Evolutionary conservation across 352 stramenopile species (phyloP).

Genomic region (Phytophthora cryptogea): DNA sequence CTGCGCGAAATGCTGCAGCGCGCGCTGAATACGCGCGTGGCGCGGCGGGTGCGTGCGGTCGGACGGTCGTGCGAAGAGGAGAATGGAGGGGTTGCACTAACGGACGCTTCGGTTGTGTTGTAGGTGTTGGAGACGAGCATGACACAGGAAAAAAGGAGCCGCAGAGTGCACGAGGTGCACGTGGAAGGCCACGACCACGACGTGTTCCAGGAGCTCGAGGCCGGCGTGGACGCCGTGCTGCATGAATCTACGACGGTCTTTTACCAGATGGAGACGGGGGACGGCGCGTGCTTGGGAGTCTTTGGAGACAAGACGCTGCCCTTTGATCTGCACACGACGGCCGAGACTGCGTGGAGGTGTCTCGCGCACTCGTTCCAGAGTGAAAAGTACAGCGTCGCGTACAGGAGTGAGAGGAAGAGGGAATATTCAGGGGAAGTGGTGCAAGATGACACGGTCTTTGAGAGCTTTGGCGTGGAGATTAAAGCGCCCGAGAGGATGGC

Average conservation of each 20-base stretch:
- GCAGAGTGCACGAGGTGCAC: slow-evolving; percentile 30
- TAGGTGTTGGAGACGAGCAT: slow-evolving; percentile 38
- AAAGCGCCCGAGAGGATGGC: slow-evolving; percentile 46
- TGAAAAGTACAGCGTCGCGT: slow-evolving; percentile 44
- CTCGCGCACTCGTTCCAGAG: slow-evolving; percentile 41
- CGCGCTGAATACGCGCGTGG: slow-evolving; percentile 38
- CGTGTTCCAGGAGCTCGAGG: slow-evolving; percentile 41
- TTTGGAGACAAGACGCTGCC: slow-evolving; percentile 53
- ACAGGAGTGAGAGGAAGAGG: slow-evolving; percentile 23
- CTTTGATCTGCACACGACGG: slow-evolving; percentile 43
- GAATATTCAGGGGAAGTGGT: slow-evolving; percentile 7
- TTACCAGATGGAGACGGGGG: slow-evolving; percentile 23
- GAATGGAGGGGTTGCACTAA: not conserved
- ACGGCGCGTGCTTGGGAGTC: slow-evolving; percentile 31
- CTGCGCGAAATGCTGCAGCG: slow-evolving; percentile 36
- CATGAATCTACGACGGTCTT: slow-evolving; percentile 43
- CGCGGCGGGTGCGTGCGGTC: slow-evolving; percentile 24
- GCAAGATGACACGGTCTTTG: slow-evolving; percentile 56
- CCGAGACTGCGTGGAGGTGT: slow-evolving; percentile 43
- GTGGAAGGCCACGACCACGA: slow-evolving; percentile 31
- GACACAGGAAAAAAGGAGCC: slow-evolving; percentile 29
- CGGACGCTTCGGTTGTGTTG: not conserved
- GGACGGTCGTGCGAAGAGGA: not conserved
- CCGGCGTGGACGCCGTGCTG: slow-evolving; percentile 43
- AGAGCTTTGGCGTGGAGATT: slow-evolving; percentile 66